Percentiles rank a stretch among this genome's conserved stretches.
phyloP scores from a whole-genome alignment of 768 basidiomycete species.

The Boletus sp. region DNA sequence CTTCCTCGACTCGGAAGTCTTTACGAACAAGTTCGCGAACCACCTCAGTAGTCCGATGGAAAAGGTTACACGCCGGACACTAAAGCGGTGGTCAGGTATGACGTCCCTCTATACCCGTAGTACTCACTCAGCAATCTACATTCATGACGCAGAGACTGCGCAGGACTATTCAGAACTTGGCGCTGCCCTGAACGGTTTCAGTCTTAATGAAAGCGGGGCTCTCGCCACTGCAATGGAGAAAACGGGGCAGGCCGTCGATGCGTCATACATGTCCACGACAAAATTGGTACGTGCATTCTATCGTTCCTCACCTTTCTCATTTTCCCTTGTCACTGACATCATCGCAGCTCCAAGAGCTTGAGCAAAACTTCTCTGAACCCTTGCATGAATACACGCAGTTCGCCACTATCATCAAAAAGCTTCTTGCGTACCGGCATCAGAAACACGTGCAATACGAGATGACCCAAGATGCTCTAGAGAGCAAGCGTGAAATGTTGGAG shows the following conservation, averaged over 20 bases:
- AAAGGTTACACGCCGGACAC: constrained; percentile 86
- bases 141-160: constrained; percentile 54
- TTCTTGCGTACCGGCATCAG: constrained; percentile 93
- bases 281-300: constrained; percentile 58
- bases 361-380: constrained; percentile 94
- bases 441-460: constrained; percentile 98
- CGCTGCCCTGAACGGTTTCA: constrained; percentile 89
- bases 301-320: constrained; percentile 1
- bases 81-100: constrained; percentile 94
- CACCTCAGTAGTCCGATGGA: constrained; percentile 94
- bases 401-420: constrained; percentile 88
- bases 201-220: constrained; percentile 74
- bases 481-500: constrained; percentile 78
- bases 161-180: constrained; percentile 91
- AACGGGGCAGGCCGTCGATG: constrained; percentile 94
- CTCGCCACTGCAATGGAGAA: constrained; percentile 89
- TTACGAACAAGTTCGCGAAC: constrained; percentile 92
- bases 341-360: constrained; percentile 83
- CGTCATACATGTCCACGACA: constrained; percentile 90
- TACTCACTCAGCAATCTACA: constrained; percentile 1
- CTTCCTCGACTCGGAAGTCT: constrained; percentile 93
- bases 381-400: constrained; percentile 96
- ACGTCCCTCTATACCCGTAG: constrained; percentile 7
- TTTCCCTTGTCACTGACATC: constrained; percentile 5
- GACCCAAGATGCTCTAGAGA: constrained; percentile 87